Evolutionary conservation across 805 yeast species (phyloP).

Genomic region (Pichia gijzeniarum): DNA sequence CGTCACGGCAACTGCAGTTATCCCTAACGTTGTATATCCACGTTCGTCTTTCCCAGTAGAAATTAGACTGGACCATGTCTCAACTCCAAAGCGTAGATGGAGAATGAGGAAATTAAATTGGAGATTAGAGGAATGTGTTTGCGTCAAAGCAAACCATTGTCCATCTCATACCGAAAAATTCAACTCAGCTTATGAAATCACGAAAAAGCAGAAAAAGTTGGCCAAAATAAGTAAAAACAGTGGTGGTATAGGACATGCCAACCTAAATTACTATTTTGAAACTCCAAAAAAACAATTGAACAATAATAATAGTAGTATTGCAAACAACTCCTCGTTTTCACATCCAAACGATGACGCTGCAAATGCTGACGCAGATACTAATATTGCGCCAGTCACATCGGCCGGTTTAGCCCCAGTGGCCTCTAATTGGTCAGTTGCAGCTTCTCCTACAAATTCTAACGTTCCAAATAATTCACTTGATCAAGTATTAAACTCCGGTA

Average conservation of each 20-base stretch:
- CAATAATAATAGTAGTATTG: slow-evolving; percentile 8
- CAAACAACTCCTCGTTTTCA: background rate
- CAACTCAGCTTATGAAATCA: slow-evolving; percentile 37
- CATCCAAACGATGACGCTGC: background rate
- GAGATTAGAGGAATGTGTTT: slow-evolving; percentile 82
- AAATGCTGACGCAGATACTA: background rate
- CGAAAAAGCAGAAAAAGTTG: slow-evolving; percentile 25
- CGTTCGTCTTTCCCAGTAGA: slow-evolving; percentile 81
- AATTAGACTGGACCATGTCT: slow-evolving; percentile 68
- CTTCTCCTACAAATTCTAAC: slow-evolving; percentile 6
- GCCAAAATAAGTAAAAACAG: slow-evolving; percentile 24
- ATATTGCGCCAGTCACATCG: no score
- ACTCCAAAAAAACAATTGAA: slow-evolving; percentile 18
- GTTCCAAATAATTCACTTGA: slow-evolving; percentile 2
- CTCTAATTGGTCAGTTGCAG: slow-evolving; percentile 25
- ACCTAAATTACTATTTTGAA: slow-evolving; percentile 25
- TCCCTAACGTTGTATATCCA: slow-evolving; percentile 88
- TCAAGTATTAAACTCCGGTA: background rate
- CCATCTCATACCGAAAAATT: slow-evolving; percentile 47
- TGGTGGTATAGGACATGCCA: slow-evolving; percentile 25
- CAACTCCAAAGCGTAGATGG: slow-evolving; percentile 66
- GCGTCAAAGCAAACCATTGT: slow-evolving; percentile 56
- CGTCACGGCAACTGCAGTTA: slow-evolving; percentile 75
- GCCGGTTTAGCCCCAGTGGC: slow-evolving; percentile 19
- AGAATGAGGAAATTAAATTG: slow-evolving; percentile 84